Conservation (phyloP, 2,329 filamentous ascomycete genomes). For the Magnaporthiopsis incrustans region DNA sequence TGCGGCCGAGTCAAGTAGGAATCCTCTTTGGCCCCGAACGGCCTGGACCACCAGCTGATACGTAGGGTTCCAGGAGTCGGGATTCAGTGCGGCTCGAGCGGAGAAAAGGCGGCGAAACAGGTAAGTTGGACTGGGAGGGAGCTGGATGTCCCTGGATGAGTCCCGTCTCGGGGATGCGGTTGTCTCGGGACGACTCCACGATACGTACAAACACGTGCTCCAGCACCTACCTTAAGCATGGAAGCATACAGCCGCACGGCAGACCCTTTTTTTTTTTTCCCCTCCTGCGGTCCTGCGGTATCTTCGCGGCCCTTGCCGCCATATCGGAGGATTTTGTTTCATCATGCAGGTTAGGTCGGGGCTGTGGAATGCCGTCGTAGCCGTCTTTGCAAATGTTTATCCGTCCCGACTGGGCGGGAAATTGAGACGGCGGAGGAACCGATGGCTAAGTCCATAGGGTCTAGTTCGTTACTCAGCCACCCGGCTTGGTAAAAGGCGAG, state of each 20-base stretch:
- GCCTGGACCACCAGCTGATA: background rate
- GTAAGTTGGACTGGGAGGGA: background rate
- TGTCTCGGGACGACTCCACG: background rate
- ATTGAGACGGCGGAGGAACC: background rate
- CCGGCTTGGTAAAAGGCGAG: background rate
- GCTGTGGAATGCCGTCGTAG: background rate
- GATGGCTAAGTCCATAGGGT: background rate
- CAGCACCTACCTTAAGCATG: too few relatives aligned
- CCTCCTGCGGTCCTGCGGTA: background rate
- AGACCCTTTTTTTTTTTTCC: background rate
- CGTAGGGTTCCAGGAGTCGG: background rate
- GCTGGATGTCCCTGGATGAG: too few relatives aligned
- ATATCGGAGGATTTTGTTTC: background rate
- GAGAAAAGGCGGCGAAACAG: background rate
- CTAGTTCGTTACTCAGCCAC: background rate
- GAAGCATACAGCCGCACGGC: too few relatives aligned
- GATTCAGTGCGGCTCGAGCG: background rate
- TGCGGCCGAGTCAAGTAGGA: too few relatives aligned
- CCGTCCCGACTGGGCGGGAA: background rate
- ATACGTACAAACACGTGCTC: background rate
- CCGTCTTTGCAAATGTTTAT: background rate
- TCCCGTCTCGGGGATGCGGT: background rate
- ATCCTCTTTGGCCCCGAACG: background rate
- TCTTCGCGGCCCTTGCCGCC: background rate
- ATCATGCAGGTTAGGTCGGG: background rate